Percentiles rank a stretch among this genome's conserved stretches.
phyloP scores from a whole-genome alignment of 768 basidiomycete species.

The Dacryopinax primogenitus region DNA sequence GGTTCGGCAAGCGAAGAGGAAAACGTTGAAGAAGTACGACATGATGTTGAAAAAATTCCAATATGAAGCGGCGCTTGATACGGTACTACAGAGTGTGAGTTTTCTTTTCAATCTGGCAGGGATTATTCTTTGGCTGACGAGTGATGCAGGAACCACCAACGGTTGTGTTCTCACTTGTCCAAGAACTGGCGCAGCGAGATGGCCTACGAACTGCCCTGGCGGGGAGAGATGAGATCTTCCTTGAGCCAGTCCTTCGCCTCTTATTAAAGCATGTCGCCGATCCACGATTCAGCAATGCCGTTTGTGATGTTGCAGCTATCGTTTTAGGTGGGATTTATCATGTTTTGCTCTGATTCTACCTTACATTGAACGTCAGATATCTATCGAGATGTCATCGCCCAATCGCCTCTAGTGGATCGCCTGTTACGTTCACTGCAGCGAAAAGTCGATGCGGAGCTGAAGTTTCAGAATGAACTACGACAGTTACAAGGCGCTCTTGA shows the following conservation, averaged over 20 bases:
- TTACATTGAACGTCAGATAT: conserved; percentile 45
- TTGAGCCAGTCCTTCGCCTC: conserved; percentile 82
- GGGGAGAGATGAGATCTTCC: conserved; percentile 82
- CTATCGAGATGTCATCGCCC: conserved; percentile 83
- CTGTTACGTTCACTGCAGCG: conserved; percentile 68
- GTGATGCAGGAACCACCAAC: conserved; percentile 57
- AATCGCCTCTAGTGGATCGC: conserved; percentile 82
- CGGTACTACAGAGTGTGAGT: conserved; percentile 69
- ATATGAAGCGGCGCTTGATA: conserved; percentile 87
- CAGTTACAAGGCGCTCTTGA: conserved; percentile 77
- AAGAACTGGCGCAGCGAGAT: conserved; percentile 86
- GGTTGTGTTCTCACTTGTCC: conserved; percentile 78
- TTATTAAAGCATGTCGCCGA: conserved; percentile 75
- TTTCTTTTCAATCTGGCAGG: neutral
- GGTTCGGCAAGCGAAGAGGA: conserved; percentile 57
- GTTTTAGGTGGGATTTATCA: conserved; percentile 57
- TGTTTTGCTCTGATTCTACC: conserved; percentile 9
- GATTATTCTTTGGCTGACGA: neutral
- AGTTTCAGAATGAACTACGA: conserved; percentile 74
- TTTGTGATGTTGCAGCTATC: conserved; percentile 62
- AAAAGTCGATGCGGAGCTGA: conserved; percentile 74
- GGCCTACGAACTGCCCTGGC: conserved; percentile 74
- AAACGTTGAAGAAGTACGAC: conserved; percentile 76
- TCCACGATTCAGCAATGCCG: conserved; percentile 85
- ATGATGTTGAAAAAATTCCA: conserved; percentile 80